Evolutionary conservation across 176 grass and related monocot genomes (phyloP).

Genomic region (Pharus latifolius): DNA sequence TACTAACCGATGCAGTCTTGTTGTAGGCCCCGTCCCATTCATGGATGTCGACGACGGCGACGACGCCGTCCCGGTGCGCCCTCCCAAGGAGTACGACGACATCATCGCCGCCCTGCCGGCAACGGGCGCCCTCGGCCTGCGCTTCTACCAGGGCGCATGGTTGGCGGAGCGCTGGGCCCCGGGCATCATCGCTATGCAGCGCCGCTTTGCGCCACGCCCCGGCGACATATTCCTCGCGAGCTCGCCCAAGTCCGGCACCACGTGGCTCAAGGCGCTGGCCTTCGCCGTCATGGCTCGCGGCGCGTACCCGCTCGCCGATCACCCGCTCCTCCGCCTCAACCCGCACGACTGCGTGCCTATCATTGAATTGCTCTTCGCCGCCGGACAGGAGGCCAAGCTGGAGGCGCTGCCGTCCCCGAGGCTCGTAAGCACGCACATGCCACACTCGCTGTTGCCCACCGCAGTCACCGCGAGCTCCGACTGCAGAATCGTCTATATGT

Average conservation of each 20-base stretch:
- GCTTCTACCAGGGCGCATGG: conserved; percentile 23
- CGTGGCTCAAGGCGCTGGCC: conserved; percentile 30
- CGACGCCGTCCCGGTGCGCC: not conserved
- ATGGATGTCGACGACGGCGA: not conserved
- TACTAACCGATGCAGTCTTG: no score
- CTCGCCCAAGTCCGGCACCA: conserved; percentile 32
- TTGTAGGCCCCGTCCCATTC: conserved; percentile 6
- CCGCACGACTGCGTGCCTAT: conserved; percentile 13
- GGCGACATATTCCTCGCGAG: conserved; percentile 34
- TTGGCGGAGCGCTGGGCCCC: not conserved
- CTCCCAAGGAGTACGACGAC: not conserved
- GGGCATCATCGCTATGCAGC: conserved; percentile 15
- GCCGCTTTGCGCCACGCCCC: conserved; percentile 7
- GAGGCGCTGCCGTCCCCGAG: conserved; percentile 8
- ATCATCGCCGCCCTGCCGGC: conserved; percentile 16
- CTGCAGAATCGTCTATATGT: conserved; percentile 16
- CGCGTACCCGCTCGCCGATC: not conserved
- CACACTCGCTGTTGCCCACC: not conserved
- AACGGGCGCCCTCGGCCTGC: not conserved
- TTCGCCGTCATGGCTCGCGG: conserved; percentile 3
- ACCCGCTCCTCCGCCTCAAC: conserved; percentile 7
- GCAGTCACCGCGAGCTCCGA: not conserved
- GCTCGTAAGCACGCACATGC: conserved; percentile 20
- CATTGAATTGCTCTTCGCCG: not conserved
- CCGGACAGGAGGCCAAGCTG: not conserved